phyloP scores from a whole-genome alignment of 441 rosid species.

The Oxalis stricta region DNA sequence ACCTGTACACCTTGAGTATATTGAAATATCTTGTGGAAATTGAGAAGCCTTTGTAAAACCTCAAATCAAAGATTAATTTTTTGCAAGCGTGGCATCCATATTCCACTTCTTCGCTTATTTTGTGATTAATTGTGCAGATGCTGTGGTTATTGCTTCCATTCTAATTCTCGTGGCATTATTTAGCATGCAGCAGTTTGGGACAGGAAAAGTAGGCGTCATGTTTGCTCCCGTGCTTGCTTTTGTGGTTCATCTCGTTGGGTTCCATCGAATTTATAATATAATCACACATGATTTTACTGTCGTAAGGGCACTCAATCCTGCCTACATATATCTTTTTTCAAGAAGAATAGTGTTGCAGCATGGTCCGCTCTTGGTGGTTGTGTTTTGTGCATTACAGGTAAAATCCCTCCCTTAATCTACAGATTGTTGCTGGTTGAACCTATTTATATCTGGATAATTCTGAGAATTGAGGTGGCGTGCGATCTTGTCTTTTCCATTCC shows the following conservation, averaged over 20 bases:
- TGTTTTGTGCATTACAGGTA: slow-evolving; percentile 89
- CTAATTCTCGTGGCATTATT: slow-evolving; percentile 56
- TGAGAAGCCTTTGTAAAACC: not conserved
- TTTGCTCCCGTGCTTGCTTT: slow-evolving; percentile 78
- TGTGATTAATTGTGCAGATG: slow-evolving; percentile 31
- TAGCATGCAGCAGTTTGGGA: slow-evolving; percentile 82
- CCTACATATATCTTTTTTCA: slow-evolving; percentile 65
- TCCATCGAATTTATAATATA: slow-evolving; percentile 63
- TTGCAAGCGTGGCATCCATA: no score
- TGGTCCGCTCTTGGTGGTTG: slow-evolving; percentile 99
- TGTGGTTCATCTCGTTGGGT: slow-evolving; percentile 88
- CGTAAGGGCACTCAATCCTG: slow-evolving; percentile 72
- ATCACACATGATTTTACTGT: slow-evolving; percentile 50
- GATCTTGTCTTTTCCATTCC: not conserved
- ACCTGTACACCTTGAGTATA: no score
- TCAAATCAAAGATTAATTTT: no score
- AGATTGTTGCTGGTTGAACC: not conserved
- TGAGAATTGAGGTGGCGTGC: no score
- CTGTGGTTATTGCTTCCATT: slow-evolving; percentile 56
- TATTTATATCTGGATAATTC: no score
- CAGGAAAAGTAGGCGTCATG: slow-evolving; percentile 77
- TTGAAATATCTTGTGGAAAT: no score
- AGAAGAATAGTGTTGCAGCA: slow-evolving; percentile 56
- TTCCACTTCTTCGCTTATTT: not conserved
- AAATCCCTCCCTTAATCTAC: slow-evolving; percentile 1